Conservation (phyloP, 2,329 filamentous ascomycete genomes). For the Eutypa lata region DNA sequence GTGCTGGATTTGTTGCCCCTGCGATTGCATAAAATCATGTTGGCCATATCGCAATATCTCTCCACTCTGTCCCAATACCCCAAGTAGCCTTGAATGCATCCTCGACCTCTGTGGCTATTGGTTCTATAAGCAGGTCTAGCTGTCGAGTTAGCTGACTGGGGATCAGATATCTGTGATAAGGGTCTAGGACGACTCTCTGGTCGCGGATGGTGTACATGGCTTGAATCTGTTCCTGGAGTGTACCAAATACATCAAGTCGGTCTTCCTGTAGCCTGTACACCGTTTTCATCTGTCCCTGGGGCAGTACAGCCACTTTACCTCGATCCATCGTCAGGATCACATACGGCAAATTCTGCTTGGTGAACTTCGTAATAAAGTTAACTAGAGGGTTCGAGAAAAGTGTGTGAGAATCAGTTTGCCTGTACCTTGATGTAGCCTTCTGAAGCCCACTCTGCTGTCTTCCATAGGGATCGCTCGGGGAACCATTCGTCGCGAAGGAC, state of each 20-base stretch:
- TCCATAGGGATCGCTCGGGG: slow-evolving; percentile 4
- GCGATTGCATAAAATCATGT: neutral
- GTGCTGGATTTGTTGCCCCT: neutral
- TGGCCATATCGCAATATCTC: neutral
- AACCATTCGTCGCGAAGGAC: slow-evolving; percentile 1
- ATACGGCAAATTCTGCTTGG: slow-evolving; percentile 2
- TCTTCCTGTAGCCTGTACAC: slow-evolving; percentile 2
- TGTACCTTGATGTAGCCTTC: slow-evolving; percentile 7
- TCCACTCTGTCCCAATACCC: neutral
- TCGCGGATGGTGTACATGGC: slow-evolving; percentile 3
- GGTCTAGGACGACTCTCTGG: slow-evolving; percentile 1
- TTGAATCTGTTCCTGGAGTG: slow-evolving; percentile 4
- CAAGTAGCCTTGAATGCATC: neutral
- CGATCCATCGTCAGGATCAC: slow-evolving; percentile 1
- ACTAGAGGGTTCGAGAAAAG: neutral
- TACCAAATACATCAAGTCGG: slow-evolving; percentile 3
- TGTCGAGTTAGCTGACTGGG: slow-evolving; percentile 7
- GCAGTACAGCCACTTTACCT: neutral
- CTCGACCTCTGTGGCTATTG: slow-evolving; percentile 1
- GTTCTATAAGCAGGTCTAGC: neutral
- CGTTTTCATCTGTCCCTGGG: slow-evolving; percentile 1
- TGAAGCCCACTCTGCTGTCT: slow-evolving; percentile 7
- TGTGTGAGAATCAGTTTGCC: neutral
- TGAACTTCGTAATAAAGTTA: neutral
- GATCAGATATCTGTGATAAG: slow-evolving; percentile 6